Evolutionary conservation across 306 rosid species (phyloP).

Genomic region (Cucurbita moschata): DNA sequence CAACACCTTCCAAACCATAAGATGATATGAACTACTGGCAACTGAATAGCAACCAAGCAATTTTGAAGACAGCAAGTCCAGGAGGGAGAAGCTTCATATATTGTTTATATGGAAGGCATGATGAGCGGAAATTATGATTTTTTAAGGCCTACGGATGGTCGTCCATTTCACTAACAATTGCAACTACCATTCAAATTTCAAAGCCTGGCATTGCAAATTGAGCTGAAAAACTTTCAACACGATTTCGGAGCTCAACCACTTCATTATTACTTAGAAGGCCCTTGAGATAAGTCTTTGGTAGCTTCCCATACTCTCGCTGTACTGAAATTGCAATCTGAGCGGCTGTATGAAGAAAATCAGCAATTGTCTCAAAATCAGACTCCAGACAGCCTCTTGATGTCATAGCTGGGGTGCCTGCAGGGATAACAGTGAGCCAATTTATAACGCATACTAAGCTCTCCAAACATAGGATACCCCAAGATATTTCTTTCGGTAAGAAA

Average conservation of each 20-base stretch:
- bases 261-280: slow-evolving; percentile 57
- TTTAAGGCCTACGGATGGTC: background rate
- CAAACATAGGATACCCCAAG: background rate
- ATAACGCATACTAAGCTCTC: background rate
- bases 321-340: slow-evolving; percentile 52
- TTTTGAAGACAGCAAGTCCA: background rate
- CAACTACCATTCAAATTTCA: slow-evolving; percentile 30
- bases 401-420: slow-evolving; percentile 91
- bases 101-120: background rate
- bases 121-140: background rate
- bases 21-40: background rate
- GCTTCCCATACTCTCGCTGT: slow-evolving; percentile 64
- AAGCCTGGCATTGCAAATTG: slow-evolving; percentile 89
- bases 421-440: background rate
- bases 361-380: slow-evolving; percentile 77
- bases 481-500: background rate
- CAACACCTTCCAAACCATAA: background rate
- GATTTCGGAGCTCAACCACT: slow-evolving; percentile 48
- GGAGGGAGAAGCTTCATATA: background rate
- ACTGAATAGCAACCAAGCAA: background rate
- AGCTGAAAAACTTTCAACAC: slow-evolving; percentile 69
- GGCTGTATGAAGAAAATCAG: slow-evolving; percentile 60
- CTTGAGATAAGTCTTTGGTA: slow-evolving; percentile 32
- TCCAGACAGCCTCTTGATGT: slow-evolving; percentile 92
- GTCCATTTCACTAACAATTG: slow-evolving; percentile 6